phyloP scores from a whole-genome alignment of 306 rosid genomes.

The Gillenia trifoliata region DNA sequence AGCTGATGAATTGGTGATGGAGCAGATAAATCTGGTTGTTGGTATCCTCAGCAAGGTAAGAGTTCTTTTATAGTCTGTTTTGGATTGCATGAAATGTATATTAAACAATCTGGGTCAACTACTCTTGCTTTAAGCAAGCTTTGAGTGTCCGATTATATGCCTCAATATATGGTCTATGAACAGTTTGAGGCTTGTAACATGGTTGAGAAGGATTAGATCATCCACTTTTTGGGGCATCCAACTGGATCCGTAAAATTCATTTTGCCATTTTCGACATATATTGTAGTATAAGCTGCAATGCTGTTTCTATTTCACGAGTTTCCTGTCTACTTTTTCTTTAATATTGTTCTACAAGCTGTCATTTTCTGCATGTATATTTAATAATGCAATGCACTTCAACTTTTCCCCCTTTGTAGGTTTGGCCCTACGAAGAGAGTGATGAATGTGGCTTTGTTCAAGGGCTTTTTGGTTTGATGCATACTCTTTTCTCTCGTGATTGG shows the following conservation, averaged over 20 bases:
- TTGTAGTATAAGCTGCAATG: background rate
- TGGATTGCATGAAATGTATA: background rate
- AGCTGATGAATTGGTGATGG: slow-evolving; percentile 69
- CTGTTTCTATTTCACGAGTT: background rate
- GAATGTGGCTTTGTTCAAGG: slow-evolving; percentile 93
- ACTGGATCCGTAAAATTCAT: background rate
- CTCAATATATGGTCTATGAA: background rate
- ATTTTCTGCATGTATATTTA: background rate
- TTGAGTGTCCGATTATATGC: background rate
- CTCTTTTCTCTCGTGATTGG: slow-evolving; percentile 56
- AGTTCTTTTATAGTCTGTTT: slow-evolving; percentile 1
- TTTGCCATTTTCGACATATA: background rate
- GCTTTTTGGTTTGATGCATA: slow-evolving; percentile 73
- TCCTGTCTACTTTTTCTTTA: background rate
- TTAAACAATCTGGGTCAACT: slow-evolving; percentile 6
- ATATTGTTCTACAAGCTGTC: background rate
- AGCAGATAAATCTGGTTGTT: slow-evolving; percentile 86
- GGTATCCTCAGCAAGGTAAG: slow-evolving; percentile 92
- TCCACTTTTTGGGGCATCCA: background rate
- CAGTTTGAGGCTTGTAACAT: background rate
- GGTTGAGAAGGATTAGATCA: background rate
- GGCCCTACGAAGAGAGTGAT: slow-evolving; percentile 87
- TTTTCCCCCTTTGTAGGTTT: slow-evolving; percentile 43
- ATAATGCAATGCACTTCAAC: background rate
- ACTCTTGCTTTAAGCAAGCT: slow-evolving; percentile 12